Conservation (phyloP, 2,329 filamentous ascomycete genomes). For the Arachnomyces sp. region DNA sequence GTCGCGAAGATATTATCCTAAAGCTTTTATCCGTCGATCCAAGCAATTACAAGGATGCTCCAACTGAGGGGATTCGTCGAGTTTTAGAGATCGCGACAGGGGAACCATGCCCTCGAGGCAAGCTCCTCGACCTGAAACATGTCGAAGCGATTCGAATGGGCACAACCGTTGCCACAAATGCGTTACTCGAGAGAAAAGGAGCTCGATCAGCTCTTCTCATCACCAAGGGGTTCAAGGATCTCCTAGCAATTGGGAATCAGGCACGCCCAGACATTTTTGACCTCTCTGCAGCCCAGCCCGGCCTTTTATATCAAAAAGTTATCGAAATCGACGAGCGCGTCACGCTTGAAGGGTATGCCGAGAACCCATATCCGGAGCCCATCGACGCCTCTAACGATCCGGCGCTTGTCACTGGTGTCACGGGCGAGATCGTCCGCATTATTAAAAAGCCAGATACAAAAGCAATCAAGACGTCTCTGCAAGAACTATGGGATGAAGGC, state of each 20-base stretch:
- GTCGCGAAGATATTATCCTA: slow-evolving; percentile 19
- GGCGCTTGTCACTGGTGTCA: slow-evolving; percentile 48
- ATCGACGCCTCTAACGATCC: slow-evolving; percentile 75
- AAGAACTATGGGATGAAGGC: slow-evolving; percentile 60
- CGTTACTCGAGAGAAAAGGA: slow-evolving; percentile 79
- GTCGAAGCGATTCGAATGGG: slow-evolving; percentile 69
- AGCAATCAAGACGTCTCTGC: slow-evolving; percentile 50
- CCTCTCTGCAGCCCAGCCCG: slow-evolving; percentile 74
- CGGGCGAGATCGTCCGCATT: slow-evolving; percentile 60
- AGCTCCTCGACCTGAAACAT: slow-evolving; percentile 27
- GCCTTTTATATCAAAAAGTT: slow-evolving; percentile 74
- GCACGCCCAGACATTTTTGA: slow-evolving; percentile 86
- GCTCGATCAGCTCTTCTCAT: slow-evolving; percentile 81
- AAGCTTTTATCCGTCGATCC: slow-evolving; percentile 25
- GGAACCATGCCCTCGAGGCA: slow-evolving; percentile 26
- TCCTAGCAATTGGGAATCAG: slow-evolving; percentile 83
- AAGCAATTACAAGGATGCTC: slow-evolving; percentile 34
- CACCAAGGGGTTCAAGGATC: slow-evolving; percentile 80
- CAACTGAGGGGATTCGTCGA: slow-evolving; percentile 76
- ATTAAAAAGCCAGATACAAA: slow-evolving; percentile 53
- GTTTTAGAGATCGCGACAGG: slow-evolving; percentile 50
- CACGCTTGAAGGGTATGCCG: slow-evolving; percentile 17
- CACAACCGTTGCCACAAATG: slow-evolving; percentile 88
- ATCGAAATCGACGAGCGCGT: slow-evolving; percentile 85
- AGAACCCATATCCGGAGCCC: slow-evolving; percentile 55